A percentile compares a stretch with the other conserved stretches of the same genome.
Evolutionary conservation across 2,329 filamentous ascomycete genomes (phyloP).

Genomic region (Fusarium pseudograminearum): DNA sequence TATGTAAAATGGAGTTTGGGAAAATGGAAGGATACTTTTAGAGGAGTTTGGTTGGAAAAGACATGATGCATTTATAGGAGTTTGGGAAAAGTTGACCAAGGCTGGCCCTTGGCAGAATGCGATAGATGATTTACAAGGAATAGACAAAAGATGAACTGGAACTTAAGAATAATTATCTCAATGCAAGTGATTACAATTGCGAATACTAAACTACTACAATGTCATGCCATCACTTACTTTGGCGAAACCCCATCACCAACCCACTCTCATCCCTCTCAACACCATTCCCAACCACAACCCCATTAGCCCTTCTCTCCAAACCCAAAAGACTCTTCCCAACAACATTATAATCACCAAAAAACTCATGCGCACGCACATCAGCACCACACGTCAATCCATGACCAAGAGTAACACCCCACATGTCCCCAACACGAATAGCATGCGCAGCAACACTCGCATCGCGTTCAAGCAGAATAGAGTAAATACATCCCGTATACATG

Average conservation of each 20-base stretch:
- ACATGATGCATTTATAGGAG: neutral
- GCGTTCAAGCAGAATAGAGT: conserved; percentile 67
- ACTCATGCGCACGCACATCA: conserved; percentile 61
- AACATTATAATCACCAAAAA: conserved; percentile 64
- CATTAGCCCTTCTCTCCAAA: conserved; percentile 53
- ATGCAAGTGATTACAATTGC: neutral
- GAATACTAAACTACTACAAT: neutral
- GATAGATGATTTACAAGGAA: neutral
- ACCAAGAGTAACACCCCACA: conserved; percentile 69
- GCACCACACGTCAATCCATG: conserved; percentile 61
- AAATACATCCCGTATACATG: conserved; percentile 64
- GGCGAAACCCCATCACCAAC: conserved; percentile 50
- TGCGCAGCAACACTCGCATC: conserved; percentile 60
- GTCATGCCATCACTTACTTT: neutral
- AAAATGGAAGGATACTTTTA: neutral
- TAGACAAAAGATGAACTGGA: neutral
- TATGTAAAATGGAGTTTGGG: neutral
- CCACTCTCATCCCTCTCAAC: conserved; percentile 57
- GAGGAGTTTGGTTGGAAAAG: neutral
- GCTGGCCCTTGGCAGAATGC: neutral
- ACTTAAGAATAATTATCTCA: neutral
- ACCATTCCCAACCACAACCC: conserved; percentile 60
- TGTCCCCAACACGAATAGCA: conserved; percentile 59
- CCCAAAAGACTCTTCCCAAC: conserved; percentile 57
- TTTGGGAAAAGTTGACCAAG: too few relatives aligned